Conservation (phyloP, 2,329 filamentous ascomycete species). For the Aspergillus sp. region DNA sequence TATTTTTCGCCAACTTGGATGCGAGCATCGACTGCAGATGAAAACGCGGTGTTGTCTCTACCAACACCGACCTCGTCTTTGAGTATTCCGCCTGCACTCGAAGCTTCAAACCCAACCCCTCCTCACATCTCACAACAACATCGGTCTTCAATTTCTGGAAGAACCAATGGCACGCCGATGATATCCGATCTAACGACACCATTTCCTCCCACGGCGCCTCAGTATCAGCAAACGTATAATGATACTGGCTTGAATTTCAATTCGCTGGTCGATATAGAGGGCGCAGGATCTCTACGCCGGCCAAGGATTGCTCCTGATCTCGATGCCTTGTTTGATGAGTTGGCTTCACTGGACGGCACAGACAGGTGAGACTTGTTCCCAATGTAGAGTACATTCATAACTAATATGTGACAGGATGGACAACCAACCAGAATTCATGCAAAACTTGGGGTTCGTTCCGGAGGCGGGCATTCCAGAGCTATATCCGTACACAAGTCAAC, state of each 20-base stretch:
- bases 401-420: slow-evolving; percentile 27
- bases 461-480: slow-evolving; percentile 39
- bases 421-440: slow-evolving; percentile 39
- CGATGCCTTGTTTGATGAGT: slow-evolving; percentile 58
- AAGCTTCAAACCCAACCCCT: slow-evolving; percentile 19
- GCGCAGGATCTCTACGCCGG: slow-evolving; percentile 26
- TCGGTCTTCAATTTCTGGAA: slow-evolving; percentile 19
- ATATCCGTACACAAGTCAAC: slow-evolving; percentile 34
- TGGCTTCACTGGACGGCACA: slow-evolving; percentile 56
- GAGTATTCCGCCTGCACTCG: slow-evolving; percentile 20
- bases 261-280: slow-evolving; percentile 31
- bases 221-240: slow-evolving; percentile 28
- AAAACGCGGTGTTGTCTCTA: slow-evolving; percentile 24
- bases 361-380: slow-evolving; percentile 38
- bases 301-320: slow-evolving; percentile 37
- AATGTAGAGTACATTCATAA: neutral
- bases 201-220: slow-evolving; percentile 21
- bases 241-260: slow-evolving; percentile 28
- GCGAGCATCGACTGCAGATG: slow-evolving; percentile 24
- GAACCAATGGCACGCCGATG: slow-evolving; percentile 21
- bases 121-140: slow-evolving; percentile 17
- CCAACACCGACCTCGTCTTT: slow-evolving; percentile 30
- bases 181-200: slow-evolving; percentile 24
- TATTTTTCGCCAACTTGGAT: slow-evolving; percentile 31
- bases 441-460: slow-evolving; percentile 37